phyloP scores from a whole-genome alignment of 1,284 basidiomycete species.

The Ustilago trichophora region DNA sequence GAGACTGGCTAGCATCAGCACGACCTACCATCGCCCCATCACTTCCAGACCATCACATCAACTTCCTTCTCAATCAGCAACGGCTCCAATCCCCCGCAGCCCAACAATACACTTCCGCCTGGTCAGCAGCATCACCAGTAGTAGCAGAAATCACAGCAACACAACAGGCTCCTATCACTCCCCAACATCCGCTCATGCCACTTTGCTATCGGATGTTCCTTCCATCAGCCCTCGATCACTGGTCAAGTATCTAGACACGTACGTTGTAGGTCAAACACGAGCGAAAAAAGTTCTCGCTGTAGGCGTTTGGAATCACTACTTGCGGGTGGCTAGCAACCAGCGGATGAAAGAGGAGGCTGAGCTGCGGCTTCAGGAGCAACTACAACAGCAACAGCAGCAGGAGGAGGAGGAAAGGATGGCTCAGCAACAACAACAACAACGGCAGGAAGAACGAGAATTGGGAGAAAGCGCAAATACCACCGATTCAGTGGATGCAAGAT shows the following conservation, averaged over 20 bases:
- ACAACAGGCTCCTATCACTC: conserved; percentile 25
- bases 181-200: neutral
- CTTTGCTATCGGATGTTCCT: conserved; percentile 13
- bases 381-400: neutral
- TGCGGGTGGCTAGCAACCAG: conserved; percentile 32
- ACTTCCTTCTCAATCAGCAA: too few species aligned
- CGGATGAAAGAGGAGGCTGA: conserved; percentile 28
- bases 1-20: too few species aligned
- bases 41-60: too few species aligned
- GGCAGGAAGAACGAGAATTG: too few species aligned
- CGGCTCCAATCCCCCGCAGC: neutral
- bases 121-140: neutral
- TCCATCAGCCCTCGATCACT: conserved; percentile 71
- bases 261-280: conserved; percentile 88
- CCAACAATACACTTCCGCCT: neutral
- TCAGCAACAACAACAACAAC: too few species aligned
- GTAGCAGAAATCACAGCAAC: too few species aligned
- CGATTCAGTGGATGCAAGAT: too few species aligned
- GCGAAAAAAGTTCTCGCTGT: conserved; percentile 93
- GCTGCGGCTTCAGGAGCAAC: neutral
- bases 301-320: conserved; percentile 67
- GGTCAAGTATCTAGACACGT: conserved; percentile 85
- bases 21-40: too few species aligned
- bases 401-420: too few species aligned
- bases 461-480: too few species aligned